Conservation (phyloP, 257 asterid genomes). For the Nyctanthes arbortristis region DNA sequence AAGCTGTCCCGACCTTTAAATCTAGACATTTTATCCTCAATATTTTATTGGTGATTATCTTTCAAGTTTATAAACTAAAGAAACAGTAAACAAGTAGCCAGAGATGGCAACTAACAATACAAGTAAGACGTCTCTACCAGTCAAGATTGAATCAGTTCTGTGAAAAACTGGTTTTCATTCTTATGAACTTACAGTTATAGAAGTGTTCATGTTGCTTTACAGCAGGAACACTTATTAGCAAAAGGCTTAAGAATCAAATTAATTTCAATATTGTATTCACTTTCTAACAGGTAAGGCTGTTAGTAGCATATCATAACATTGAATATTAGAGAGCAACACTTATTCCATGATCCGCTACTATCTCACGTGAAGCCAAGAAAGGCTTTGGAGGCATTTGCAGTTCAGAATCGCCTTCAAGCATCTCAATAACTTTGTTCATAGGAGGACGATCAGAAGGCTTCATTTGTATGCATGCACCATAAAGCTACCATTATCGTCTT, state of each 20-base stretch:
- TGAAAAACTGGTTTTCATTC: too few species aligned
- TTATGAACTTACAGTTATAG: neutral
- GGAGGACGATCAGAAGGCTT: constrained; percentile 23
- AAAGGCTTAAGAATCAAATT: neutral
- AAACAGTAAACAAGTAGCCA: too few species aligned
- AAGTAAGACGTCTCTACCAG: too few species aligned
- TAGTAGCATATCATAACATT: too few species aligned
- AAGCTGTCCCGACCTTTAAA: too few species aligned
- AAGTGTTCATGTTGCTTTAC: neutral
- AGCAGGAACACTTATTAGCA: too few species aligned
- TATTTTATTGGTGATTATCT: too few species aligned
- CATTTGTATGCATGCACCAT: constrained; percentile 11
- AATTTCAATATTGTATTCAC: neutral
- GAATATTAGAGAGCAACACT: neutral
- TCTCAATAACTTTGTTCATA: constrained; percentile 25
- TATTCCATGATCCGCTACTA: constrained; percentile 1
- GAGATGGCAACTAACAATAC: too few species aligned
- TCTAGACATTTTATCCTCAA: too few species aligned
- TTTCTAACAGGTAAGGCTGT: too few species aligned
- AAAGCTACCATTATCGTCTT: constrained; percentile 1
- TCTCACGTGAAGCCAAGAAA: neutral
- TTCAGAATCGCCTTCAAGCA: constrained; percentile 27
- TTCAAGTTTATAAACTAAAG: too few species aligned
- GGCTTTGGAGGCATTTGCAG: constrained; percentile 24
- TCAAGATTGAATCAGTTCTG: too few species aligned